These are phyloP conservation scores for Metarhizium album DNA, from an alignment of 2,329 filamentous ascomycete species.

Conservation along the genomic window DNA sequence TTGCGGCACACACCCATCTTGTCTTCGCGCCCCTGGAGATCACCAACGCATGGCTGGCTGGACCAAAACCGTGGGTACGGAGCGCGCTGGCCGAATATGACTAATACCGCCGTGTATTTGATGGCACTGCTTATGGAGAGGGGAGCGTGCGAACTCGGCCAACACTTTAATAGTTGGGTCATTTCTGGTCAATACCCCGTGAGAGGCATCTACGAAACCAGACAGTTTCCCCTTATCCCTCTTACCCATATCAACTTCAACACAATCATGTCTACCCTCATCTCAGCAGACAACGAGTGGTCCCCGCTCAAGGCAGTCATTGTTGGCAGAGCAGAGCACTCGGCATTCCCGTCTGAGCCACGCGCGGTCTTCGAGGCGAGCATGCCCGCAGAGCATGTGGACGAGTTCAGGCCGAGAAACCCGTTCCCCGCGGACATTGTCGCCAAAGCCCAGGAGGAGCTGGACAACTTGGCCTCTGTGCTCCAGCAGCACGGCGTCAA, in stretches of 20 bases:
- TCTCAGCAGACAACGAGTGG: conserved; percentile 16
- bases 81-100: too few species aligned
- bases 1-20: too few species aligned
- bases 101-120: too few species aligned
- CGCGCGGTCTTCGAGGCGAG: conserved; percentile 12
- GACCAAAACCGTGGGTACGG: too few species aligned
- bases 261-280: conserved; percentile 2
- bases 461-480: conserved; percentile 15
- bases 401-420: conserved; percentile 11
- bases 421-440: conserved; percentile 14
- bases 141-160: too few species aligned
- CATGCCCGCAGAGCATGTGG: conserved; percentile 8
- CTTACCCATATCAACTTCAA: neutral
- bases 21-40: too few species aligned
- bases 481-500: conserved; percentile 13
- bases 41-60: too few species aligned
- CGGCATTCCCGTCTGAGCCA: conserved; percentile 15
- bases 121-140: too few species aligned
- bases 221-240: too few species aligned
- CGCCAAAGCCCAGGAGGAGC: conserved; percentile 13
- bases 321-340: conserved; percentile 16
- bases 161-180: too few species aligned
- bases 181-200: too few species aligned
- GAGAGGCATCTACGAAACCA: too few species aligned
- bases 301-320: conserved; percentile 16